Percentiles rank a stretch among this genome's conserved stretches.
phyloP scores from a whole-genome alignment of 192 early-diverging fungal genomes.

The Rhizophlyctis rosea region DNA sequence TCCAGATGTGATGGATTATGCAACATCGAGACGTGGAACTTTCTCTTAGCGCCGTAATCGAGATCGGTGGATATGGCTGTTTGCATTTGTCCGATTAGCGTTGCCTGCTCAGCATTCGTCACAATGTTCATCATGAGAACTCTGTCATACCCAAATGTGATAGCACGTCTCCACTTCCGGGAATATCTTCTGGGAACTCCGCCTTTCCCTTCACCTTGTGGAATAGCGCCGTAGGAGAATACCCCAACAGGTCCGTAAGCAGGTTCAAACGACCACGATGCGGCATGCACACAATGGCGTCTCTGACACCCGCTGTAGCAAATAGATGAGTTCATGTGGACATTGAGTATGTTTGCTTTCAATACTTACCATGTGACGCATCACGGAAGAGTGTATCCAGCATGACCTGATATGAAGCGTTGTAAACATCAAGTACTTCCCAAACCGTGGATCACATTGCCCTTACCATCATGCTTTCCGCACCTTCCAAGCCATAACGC shows the following conservation, averaged over 20 bases:
- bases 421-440: neutral
- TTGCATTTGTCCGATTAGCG: no score
- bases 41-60: slow-evolving; percentile 53
- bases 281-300: slow-evolving; percentile 92
- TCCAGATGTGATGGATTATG: slow-evolving; percentile 97
- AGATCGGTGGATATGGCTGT: slow-evolving; percentile 73
- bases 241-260: slow-evolving; percentile 82
- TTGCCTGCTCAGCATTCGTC: no score
- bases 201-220: slow-evolving; percentile 92
- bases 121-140: slow-evolving; percentile 6
- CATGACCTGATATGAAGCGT: slow-evolving; percentile 34
- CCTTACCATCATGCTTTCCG: slow-evolving; percentile 90
- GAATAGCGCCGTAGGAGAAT: slow-evolving; percentile 78
- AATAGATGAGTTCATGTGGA: no score
- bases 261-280: slow-evolving; percentile 95
- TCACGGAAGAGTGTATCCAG: slow-evolving; percentile 82
- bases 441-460: neutral
- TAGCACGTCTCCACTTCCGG: slow-evolving; percentile 87
- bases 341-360: no score
- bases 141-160: slow-evolving; percentile 67
- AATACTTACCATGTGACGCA: slow-evolving; percentile 50
- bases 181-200: slow-evolving; percentile 76
- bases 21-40: slow-evolving; percentile 82
- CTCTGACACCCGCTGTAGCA: slow-evolving; percentile 64
- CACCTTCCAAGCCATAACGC: slow-evolving; percentile 94